These are phyloP conservation scores for Phytophthora palmivora DNA, from an alignment of 352 stramenopile species.

Conservation along the genomic window DNA sequence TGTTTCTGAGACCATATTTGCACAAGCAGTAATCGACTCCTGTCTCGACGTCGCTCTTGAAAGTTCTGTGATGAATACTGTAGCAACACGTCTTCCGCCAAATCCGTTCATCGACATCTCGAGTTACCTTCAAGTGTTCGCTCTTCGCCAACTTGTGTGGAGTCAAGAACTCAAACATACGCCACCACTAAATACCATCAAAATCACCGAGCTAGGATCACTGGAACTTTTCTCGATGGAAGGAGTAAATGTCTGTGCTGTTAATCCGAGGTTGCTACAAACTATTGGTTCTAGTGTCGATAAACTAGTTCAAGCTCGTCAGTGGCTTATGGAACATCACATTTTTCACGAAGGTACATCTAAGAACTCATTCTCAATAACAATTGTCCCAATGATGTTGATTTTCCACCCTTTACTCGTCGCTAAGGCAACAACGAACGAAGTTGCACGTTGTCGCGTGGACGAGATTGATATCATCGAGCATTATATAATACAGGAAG, in stretches of 20 bases:
- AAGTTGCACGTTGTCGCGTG: background rate
- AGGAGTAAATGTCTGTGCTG: conserved; percentile 10
- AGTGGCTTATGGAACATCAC: conserved; percentile 30
- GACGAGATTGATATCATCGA: conserved; percentile 42
- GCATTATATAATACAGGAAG: conserved; percentile 53
- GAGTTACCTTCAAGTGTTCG: conserved; percentile 45
- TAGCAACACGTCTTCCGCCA: conserved; percentile 46
- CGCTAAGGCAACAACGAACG: background rate
- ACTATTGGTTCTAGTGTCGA: conserved; percentile 8
- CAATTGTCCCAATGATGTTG: conserved; percentile 34
- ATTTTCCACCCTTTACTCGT: conserved; percentile 37
- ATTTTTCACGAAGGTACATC: conserved; percentile 30
- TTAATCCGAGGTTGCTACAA: conserved; percentile 30
- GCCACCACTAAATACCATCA: background rate
- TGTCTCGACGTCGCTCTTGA: conserved; percentile 57
- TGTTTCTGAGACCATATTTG: conserved; percentile 48
- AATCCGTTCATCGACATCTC: conserved; percentile 62
- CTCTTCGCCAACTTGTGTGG: conserved; percentile 43
- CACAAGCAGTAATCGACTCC: conserved; percentile 55
- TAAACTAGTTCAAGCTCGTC: conserved; percentile 17
- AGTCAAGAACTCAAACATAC: conserved; percentile 5
- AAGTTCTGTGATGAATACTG: conserved; percentile 56
- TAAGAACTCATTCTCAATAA: conserved; percentile 52
- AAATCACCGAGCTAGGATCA: background rate
- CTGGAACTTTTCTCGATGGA: conserved; percentile 13